These are phyloP conservation scores for Oenanthe sinensis DNA, from an alignment of 129 eudicot species.

Conservation along the genomic window DNA sequence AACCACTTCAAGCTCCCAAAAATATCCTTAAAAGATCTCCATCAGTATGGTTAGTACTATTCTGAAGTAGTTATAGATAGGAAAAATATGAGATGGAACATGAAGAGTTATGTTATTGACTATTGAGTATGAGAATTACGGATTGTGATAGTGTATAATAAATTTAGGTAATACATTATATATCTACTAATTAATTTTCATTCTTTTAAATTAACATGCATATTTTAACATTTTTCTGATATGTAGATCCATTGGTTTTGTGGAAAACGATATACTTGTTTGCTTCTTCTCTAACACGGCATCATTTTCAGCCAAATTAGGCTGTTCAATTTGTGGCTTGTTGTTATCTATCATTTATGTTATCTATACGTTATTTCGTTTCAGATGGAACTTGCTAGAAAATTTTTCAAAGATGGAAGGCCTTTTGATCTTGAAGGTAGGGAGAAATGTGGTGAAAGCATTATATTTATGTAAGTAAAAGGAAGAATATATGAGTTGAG, in stretches of 20 bases:
- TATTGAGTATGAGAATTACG: no score
- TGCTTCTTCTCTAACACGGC: neutral
- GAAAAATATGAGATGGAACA: no score
- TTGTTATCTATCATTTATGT: neutral
- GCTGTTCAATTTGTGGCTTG: conserved; percentile 4
- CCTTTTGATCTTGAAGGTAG: conserved; percentile 77
- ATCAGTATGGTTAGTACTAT: no score
- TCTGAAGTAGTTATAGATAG: no score
- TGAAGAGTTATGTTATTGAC: no score
- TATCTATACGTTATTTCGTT: neutral
- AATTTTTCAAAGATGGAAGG: conserved; percentile 81
- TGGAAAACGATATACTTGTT: neutral
- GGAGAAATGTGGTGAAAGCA: conserved; percentile 4
- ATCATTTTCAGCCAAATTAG: neutral
- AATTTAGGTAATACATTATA: no score
- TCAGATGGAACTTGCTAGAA: conserved; percentile 71
- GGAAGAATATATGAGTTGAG: neutral
- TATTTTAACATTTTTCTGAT: neutral
- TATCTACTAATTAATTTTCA: no score
- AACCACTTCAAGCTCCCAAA: no score
- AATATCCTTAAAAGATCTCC: no score
- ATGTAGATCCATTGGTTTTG: neutral
- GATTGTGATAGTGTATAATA: no score
- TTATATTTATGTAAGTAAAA: neutral
- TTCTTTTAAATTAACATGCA: no score